Conservation (phyloP, 192 early-diverging fungal genomes). For the Coemansia sp. region DNA sequence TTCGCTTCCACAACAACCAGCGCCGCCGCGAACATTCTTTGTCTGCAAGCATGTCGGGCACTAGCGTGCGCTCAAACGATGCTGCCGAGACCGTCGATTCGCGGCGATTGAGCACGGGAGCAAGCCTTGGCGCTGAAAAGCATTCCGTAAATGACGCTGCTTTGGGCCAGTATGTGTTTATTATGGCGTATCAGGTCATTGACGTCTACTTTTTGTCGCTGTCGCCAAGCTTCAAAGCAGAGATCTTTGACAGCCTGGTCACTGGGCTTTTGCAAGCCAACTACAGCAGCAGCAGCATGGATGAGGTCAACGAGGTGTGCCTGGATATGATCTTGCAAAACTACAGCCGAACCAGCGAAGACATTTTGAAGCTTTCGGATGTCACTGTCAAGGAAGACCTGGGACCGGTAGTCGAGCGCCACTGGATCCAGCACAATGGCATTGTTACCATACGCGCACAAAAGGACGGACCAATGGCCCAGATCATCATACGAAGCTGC, state of each 20-base stretch:
- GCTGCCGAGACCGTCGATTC: conserved; percentile 6
- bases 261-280: conserved; percentile 69
- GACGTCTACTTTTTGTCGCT: conserved; percentile 86
- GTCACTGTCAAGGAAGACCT: conserved; percentile 37
- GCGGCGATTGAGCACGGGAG: conserved; percentile 20
- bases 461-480: conserved; percentile 67
- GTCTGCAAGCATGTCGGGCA: conserved; percentile 1
- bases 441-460: conserved; percentile 75
- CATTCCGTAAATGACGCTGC: conserved; percentile 36
- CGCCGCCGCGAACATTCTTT: conserved; percentile 32
- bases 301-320: conserved; percentile 89
- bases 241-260: conserved; percentile 79
- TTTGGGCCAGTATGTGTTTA: conserved; percentile 74
- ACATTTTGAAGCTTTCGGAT: conserved; percentile 39
- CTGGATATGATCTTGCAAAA: conserved; percentile 92
- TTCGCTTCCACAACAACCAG: conserved; percentile 55
- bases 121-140: neutral
- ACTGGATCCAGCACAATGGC: conserved; percentile 84
- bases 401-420: conserved; percentile 58
- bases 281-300: conserved; percentile 54
- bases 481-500: conserved; percentile 79
- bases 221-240: conserved; percentile 67
- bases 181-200: conserved; percentile 93
- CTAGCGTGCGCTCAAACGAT: neutral
- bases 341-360: conserved; percentile 44